A percentile compares a stretch with the other conserved stretches of the same genome.
Evolutionary conservation across 352 stramenopile genomes (phyloP).

Genomic region (Pythium rishiriense): DNA sequence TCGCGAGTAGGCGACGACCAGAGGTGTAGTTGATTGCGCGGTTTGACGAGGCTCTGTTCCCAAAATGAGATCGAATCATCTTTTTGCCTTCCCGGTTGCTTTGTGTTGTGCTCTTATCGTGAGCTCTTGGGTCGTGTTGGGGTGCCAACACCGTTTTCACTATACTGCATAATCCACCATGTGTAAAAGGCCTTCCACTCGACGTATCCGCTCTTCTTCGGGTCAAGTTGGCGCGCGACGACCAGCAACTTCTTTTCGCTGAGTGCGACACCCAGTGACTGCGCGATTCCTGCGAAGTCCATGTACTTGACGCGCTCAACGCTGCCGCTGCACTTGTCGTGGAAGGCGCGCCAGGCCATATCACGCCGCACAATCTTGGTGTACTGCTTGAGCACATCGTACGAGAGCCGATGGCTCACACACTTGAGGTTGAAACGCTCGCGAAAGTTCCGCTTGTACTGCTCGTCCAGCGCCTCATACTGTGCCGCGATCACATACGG

Average conservation of each 20-base stretch:
- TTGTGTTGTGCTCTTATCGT: not conserved
- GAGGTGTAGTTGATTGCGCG: not conserved
- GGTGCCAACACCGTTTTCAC: conserved; percentile 7
- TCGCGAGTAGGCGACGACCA: not conserved
- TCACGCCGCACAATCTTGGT: conserved; percentile 64
- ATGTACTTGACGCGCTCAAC: conserved; percentile 34
- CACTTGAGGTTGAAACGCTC: conserved; percentile 58
- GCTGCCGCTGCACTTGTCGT: conserved; percentile 23
- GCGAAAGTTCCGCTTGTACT: conserved; percentile 50
- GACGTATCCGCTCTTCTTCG: conserved; percentile 51
- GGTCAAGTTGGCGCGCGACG: conserved; percentile 45
- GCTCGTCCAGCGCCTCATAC: conserved; percentile 48
- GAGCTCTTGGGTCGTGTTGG: not conserved
- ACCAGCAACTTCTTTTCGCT: conserved; percentile 50
- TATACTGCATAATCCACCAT: conserved; percentile 58
- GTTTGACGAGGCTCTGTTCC: not conserved
- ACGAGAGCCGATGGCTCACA: conserved; percentile 68
- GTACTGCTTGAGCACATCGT: conserved; percentile 58
- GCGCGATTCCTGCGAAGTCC: conserved; percentile 51
- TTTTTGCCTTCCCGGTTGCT: not conserved
- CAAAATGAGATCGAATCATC: too few relatives aligned
- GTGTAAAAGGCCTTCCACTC: conserved; percentile 66
- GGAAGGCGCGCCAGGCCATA: conserved; percentile 56
- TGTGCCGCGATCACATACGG: conserved; percentile 65
- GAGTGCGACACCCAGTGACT: conserved; percentile 40